Base-by-base conservation (phyloP, 2,329 filamentous ascomycete genomes). In the Septoria linicola region DNA sequence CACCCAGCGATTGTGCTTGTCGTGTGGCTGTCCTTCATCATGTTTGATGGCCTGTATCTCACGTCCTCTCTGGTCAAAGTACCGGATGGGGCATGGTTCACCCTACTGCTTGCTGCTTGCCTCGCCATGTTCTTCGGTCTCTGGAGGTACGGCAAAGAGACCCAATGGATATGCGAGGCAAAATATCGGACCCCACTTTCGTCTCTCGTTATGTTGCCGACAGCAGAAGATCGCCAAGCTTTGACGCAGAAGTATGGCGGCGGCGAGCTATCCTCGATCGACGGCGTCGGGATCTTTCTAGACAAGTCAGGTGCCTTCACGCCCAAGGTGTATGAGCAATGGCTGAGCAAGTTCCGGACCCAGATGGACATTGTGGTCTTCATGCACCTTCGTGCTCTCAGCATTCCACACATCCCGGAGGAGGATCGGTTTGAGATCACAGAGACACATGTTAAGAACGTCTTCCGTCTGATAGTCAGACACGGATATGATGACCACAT, bases 71-170 rank as follows among this genome's bases (percentile, higher is more conserved):
- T 89, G 0, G 83, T 75, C 41, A 90, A 90, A 64, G 83, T 90
- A 0, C 86, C 87, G 0, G 77, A 84, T 8, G 87, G 87, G 1
- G 87, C 85, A 1, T 91, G 87, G 87, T 88, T 91, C 63, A 89
- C 87, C 0, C 71, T 90, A 1, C 73, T 81, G 0, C 74, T 90
- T 6, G 76, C 85, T 0, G 73, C 73, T 3, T 70, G 86, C 7
- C 76, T 90, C 2, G 78, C 83, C 0, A 72, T 69, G 34, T 69
- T 89, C 40, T 87, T 90, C 63, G 73, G 88, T 1, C 76, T 89
- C 8, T 90, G 87, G 87, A 80, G 87, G 30, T 90, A 83, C 61
- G 87, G 87, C 14, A 90, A 91, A 66, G 85, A 89, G 63, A 78
- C 81, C 54, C 87, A 90, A 65, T 90, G 87, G 87, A 71, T 71